Conservation (phyloP, 179 eudicot species). For the Carnegiea gigantea region DNA sequence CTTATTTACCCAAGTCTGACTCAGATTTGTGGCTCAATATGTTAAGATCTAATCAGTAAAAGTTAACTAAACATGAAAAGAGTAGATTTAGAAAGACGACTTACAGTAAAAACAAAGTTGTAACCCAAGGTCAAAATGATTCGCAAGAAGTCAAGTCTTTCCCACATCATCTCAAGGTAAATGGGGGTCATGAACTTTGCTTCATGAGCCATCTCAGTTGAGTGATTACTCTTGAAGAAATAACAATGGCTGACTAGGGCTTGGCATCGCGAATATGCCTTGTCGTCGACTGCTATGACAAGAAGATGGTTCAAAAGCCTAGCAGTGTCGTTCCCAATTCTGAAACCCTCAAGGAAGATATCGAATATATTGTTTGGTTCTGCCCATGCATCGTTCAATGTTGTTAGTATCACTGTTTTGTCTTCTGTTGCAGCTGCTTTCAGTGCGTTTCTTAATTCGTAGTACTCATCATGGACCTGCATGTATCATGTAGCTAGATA, state of each 20-base stretch:
- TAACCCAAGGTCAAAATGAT: constrained; percentile 37
- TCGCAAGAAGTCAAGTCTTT: constrained; percentile 30
- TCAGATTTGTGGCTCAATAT: too few relatives aligned
- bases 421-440: constrained; percentile 35
- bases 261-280: constrained; percentile 53
- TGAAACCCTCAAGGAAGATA: constrained; percentile 52
- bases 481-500: too few relatives aligned
- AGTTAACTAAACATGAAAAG: too few relatives aligned
- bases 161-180: constrained; percentile 34
- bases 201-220: constrained; percentile 27
- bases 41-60: too few relatives aligned
- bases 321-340: constrained; percentile 39
- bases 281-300: constrained; percentile 42
- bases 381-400: constrained; percentile 56
- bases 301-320: constrained; percentile 41
- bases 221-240: constrained; percentile 18
- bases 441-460: constrained; percentile 25
- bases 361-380: constrained; percentile 50
- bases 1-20: too few relatives aligned
- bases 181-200: constrained; percentile 22
- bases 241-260: constrained; percentile 41
- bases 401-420: constrained; percentile 52
- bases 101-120: constrained; percentile 49
- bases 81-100: not conserved
- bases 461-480: constrained; percentile 15